Base-by-base conservation (phyloP, 768 basidiomycete species). In the Podaxis pistillaris region DNA sequence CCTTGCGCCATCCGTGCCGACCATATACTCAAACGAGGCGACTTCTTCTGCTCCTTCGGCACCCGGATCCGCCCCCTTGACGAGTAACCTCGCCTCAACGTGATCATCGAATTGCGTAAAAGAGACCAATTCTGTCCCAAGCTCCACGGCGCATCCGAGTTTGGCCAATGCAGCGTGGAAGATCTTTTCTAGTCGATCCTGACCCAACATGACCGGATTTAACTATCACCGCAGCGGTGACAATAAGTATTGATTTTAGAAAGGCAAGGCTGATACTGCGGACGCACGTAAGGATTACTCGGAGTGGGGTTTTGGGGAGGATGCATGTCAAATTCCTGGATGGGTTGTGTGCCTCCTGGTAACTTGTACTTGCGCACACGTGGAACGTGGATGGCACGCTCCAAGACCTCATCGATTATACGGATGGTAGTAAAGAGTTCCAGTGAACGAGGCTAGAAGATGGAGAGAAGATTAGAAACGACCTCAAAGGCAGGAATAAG, bases 1-100 rank as follows among this genome's bases (percentile, higher is more conserved):
- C 36, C 73, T 75, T 1, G 78, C 80, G 5, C 80, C 81, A 66
- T 83, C 81, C 0, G 78, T 71, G 5, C 81, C 81, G 57, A 83
- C 70, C 59, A 82, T 69, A 70, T 74, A 82, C 8, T 72, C 73
- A 50, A 71, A 77, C 2, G 58, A 63, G 4, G 68, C 54, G 11
- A 67, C 63, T 65, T 82, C 80, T 7, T 36, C 53, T 9, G 64
- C 68, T 17, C 60, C 60, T 19, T 68, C 69, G 41, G 60, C 63
- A 7, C 62, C 64, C 30, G 66, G 66, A n/a, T 66, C 65, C 40
- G 62, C 58, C 4, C 67, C 71, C 5, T 65, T 69, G 36, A 72
- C 70, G 28, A 74, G 38, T 4, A 83, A 61, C 12, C 73, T 72
- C 6, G 76, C 81, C 11, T 70, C 64, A 6, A 84, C 78, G 33